Conservation (phyloP, 2,329 filamentous ascomycete genomes). For the Xenoacremonium recifei region DNA sequence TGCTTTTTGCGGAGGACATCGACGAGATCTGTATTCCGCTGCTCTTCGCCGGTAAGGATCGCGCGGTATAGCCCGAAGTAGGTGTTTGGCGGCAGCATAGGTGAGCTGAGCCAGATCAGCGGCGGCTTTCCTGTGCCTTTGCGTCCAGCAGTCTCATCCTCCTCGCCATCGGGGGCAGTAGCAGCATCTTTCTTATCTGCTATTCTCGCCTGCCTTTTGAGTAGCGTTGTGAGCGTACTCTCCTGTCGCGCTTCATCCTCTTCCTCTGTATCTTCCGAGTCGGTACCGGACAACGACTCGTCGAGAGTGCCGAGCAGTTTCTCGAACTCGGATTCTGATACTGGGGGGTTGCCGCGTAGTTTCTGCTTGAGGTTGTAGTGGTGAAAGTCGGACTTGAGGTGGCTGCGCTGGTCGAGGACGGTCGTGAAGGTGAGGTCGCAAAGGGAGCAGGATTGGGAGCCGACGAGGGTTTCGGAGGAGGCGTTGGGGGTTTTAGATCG, state of each 20-base stretch:
- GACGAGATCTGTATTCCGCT: conserved; percentile 58
- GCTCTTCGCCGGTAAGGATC: conserved; percentile 72
- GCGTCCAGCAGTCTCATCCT: conserved; percentile 41
- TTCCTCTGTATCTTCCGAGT: conserved; percentile 69
- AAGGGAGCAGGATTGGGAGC: conserved; percentile 75
- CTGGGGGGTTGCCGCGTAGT: conserved; percentile 67
- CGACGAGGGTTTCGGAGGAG: conserved; percentile 44
- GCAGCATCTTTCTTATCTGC: conserved; percentile 49
- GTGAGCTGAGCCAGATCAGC: conserved; percentile 81
- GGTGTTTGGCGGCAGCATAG: conserved; percentile 70
- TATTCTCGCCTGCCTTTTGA: conserved; percentile 81
- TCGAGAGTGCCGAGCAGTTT: conserved; percentile 81
- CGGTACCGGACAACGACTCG: conserved; percentile 89
- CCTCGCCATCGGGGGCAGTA: conserved; percentile 50
- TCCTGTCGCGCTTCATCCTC: conserved; percentile 61
- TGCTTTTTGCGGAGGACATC: conserved; percentile 76
- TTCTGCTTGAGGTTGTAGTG: conserved; percentile 94
- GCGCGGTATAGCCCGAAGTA: conserved; percentile 85
- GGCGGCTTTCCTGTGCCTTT: conserved; percentile 66
- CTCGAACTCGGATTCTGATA: conserved; percentile 83
- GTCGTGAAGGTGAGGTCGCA: conserved; percentile 71
- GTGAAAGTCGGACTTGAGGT: conserved; percentile 88
- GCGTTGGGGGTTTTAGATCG: conserved; percentile 22
- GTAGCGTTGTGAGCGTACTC: conserved; percentile 69
- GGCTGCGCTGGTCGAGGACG: conserved; percentile 77